Percentiles rank a stretch among this genome's conserved stretches.
Conservation (phyloP, 352 stramenopile genomes). For the Pythium aphanidermatum region DNA sequence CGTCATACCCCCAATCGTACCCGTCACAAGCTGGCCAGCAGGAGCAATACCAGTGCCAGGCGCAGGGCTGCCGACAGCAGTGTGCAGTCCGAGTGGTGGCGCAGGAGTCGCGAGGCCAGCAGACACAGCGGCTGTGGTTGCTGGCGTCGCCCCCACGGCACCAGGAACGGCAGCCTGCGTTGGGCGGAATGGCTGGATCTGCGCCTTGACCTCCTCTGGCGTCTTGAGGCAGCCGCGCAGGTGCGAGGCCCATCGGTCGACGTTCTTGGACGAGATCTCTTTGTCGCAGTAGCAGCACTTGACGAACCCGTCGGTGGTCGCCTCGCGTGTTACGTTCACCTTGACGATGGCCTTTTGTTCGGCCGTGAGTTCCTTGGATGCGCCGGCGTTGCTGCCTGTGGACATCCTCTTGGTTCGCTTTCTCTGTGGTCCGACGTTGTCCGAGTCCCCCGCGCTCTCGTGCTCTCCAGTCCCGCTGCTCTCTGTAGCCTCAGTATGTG, state of each 20-base stretch:
- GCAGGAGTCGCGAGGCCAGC: slow-evolving; percentile 9
- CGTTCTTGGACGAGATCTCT: slow-evolving; percentile 79
- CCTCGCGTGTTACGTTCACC: slow-evolving; percentile 63
- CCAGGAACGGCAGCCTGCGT: slow-evolving; percentile 12
- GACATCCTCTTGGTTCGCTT: slow-evolving; percentile 23
- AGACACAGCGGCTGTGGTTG: slow-evolving; percentile 10
- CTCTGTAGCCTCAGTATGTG: slow-evolving; percentile 13
- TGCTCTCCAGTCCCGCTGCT: too few relatives aligned
- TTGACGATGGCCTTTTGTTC: slow-evolving; percentile 75
- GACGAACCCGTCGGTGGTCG: slow-evolving; percentile 42
- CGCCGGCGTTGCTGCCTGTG: slow-evolving; percentile 4
- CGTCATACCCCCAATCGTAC: slow-evolving; percentile 9
- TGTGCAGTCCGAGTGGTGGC: slow-evolving; percentile 15
- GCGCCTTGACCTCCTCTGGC: slow-evolving; percentile 64
- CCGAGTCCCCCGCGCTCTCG: slow-evolving; percentile 22
- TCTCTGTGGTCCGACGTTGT: slow-evolving; percentile 12
- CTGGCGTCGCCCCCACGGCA: slow-evolving; percentile 4
- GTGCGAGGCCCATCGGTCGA: slow-evolving; percentile 79
- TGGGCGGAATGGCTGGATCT: slow-evolving; percentile 60
- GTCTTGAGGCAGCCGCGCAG: slow-evolving; percentile 71
- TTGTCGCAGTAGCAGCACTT: slow-evolving; percentile 84
- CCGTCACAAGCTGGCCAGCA: slow-evolving; percentile 12
- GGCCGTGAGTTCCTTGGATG: slow-evolving; percentile 53
- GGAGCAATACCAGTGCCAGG: slow-evolving; percentile 1
- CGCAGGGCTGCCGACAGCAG: slow-evolving; percentile 3